phyloP scores from a whole-genome alignment of 2,329 filamentous ascomycete species.

The Trichoderma hamatum region DNA sequence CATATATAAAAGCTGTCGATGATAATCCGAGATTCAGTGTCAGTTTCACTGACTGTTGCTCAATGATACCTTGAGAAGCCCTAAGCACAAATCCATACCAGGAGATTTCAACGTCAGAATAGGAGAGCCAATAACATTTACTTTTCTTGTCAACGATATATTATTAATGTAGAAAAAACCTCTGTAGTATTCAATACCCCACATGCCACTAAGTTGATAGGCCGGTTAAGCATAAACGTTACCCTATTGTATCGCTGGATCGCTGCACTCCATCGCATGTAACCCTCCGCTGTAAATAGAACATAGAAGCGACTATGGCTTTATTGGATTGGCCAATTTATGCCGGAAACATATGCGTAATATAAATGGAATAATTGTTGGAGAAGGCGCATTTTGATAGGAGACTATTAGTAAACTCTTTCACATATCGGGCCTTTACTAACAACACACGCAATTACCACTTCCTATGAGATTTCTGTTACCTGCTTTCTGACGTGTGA shows the following conservation, averaged over 20 bases:
- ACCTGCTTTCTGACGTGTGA: neutral
- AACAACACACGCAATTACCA: neutral
- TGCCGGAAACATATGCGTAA: neutral
- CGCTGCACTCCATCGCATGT: neutral
- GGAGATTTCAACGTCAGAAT: neutral
- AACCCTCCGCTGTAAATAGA: neutral
- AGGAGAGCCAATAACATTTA: neutral
- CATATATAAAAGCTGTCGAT: no score
- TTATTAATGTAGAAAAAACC: neutral
- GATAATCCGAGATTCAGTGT: neutral
- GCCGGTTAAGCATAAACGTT: neutral
- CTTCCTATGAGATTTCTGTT: neutral
- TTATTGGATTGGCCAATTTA: neutral
- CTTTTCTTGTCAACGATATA: neutral
- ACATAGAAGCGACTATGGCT: neutral
- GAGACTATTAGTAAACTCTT: neutral
- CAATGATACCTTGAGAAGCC: neutral
- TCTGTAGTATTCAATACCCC: neutral
- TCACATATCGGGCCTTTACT: neutral
- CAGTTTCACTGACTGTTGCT: neutral
- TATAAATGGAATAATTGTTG: neutral
- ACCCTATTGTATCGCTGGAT: neutral
- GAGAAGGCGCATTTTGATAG: neutral
- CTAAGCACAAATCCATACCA: neutral
- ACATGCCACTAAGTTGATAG: neutral